Conservation (phyloP, 306 rosid species). For the Canavalia ensiformis region DNA sequence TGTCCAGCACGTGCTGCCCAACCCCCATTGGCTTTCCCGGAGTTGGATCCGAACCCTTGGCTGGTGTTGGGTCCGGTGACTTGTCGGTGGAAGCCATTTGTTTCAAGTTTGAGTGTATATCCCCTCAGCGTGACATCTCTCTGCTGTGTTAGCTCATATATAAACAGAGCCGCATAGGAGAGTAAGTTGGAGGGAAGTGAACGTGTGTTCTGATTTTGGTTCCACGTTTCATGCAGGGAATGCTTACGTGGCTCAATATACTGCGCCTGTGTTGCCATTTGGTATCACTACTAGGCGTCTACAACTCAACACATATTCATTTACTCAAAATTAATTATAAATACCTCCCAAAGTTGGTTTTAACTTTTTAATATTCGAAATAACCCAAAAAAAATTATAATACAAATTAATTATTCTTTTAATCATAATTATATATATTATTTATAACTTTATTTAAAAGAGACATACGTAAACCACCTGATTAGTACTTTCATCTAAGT, state of each 20-base stretch:
- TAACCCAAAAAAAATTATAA: too few relatives aligned
- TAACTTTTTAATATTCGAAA: too few relatives aligned
- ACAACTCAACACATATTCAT: too few relatives aligned
- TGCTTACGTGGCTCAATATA: slow-evolving; percentile 17
- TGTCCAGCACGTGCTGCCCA: slow-evolving; percentile 64
- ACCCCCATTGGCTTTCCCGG: slow-evolving; percentile 63
- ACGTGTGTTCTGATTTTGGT: slow-evolving; percentile 34
- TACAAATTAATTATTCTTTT: too few relatives aligned
- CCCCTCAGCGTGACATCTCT: background rate
- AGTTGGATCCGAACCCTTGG: slow-evolving; percentile 31
- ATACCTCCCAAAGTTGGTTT: too few relatives aligned
- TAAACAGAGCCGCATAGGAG: background rate
- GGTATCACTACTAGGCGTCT: background rate
- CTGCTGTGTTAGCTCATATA: background rate
- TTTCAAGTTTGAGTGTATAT: background rate
- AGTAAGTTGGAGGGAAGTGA: slow-evolving; percentile 8
- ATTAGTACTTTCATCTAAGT: too few relatives aligned
- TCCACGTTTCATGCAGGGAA: slow-evolving; percentile 46
- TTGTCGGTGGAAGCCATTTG: slow-evolving; percentile 49
- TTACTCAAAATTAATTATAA: too few relatives aligned
- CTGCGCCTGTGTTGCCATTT: slow-evolving; percentile 23
- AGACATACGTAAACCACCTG: too few relatives aligned
- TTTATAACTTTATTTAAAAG: too few relatives aligned
- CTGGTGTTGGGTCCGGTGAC: slow-evolving; percentile 51
- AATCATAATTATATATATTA: too few relatives aligned